Percentiles rank a stretch among this genome's conserved stretches.
phyloP scores from a whole-genome alignment of 2,329 filamentous ascomycete genomes.

The Paecilomyces dactylethromorphus region DNA sequence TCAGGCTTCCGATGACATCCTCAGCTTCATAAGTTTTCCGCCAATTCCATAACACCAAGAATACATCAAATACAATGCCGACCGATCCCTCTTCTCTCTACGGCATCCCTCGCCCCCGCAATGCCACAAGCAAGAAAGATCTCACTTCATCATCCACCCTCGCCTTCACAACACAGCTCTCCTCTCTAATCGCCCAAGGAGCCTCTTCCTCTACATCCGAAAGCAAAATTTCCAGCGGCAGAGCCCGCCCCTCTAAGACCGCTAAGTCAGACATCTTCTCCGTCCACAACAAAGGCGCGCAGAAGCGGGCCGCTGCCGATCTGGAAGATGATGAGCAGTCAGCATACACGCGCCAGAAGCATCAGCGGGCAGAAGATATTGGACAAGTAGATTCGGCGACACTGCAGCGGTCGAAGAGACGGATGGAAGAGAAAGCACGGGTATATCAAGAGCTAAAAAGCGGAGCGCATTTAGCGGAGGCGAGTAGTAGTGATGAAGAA shows the following conservation, averaged over 20 bases:
- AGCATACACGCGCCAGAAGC: slow-evolving; percentile 53
- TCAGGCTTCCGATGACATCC: not conserved
- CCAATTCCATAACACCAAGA: not conserved
- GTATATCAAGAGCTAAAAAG: slow-evolving; percentile 86
- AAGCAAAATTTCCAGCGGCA: slow-evolving; percentile 32
- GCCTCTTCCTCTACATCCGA: slow-evolving; percentile 35
- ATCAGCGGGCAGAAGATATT: slow-evolving; percentile 54
- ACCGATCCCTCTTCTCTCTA: slow-evolving; percentile 54
- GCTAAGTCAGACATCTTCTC: slow-evolving; percentile 65
- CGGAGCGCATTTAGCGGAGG: slow-evolving; percentile 64
- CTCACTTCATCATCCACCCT: slow-evolving; percentile 65
- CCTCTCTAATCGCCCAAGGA: slow-evolving; percentile 64
- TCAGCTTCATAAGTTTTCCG: not conserved
- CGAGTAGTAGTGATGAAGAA: slow-evolving; percentile 27
- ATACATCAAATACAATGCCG: slow-evolving; percentile 33
- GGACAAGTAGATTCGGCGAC: slow-evolving; percentile 53
- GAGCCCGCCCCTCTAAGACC: slow-evolving; percentile 34
- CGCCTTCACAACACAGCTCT: slow-evolving; percentile 82
- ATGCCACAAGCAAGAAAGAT: slow-evolving; percentile 52
- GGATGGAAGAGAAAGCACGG: slow-evolving; percentile 84
- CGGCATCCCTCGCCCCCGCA: slow-evolving; percentile 65
- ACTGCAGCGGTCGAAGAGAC: slow-evolving; percentile 63
- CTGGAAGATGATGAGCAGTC: slow-evolving; percentile 43
- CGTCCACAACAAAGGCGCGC: slow-evolving; percentile 55
- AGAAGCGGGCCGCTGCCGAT: slow-evolving; percentile 56